phyloP scores from a whole-genome alignment of 2,329 filamentous ascomycete species.

The Nothopassalora personata region DNA sequence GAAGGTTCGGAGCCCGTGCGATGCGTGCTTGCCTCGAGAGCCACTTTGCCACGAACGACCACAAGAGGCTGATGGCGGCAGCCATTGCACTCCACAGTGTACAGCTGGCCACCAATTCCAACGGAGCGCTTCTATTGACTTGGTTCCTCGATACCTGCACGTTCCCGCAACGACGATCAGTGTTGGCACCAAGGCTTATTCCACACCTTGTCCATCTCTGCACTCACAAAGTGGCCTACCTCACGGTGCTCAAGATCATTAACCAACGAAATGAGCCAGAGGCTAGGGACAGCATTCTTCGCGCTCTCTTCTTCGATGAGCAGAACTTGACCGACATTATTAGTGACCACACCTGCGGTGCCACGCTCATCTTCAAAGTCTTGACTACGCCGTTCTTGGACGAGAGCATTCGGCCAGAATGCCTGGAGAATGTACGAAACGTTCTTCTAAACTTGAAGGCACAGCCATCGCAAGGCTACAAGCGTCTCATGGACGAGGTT shows the following conservation, averaged over 20 bases:
- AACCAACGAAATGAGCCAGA: constrained; percentile 95
- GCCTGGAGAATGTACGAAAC: constrained; percentile 85
- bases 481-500: constrained; percentile 97
- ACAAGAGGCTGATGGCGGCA: constrained; percentile 90
- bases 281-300: constrained; percentile 81
- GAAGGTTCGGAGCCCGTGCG: constrained; percentile 86
- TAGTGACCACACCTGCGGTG: constrained; percentile 83
- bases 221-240: constrained; percentile 96
- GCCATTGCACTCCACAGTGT: constrained; percentile 95
- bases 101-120: constrained; percentile 91
- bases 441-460: constrained; percentile 87
- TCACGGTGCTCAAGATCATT: constrained; percentile 96
- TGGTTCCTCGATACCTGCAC: constrained; percentile 99
- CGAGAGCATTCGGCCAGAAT: constrained; percentile 78
- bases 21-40: constrained; percentile 97
- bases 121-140: constrained; percentile 86
- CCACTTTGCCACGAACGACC: constrained; percentile 89
- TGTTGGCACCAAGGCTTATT: constrained; percentile 84
- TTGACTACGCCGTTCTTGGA: constrained; percentile 97
- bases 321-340: constrained; percentile 84
- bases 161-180: constrained; percentile 83
- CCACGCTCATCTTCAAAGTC: constrained; percentile 97
- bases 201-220: constrained; percentile 91
- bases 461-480: constrained; percentile 91
- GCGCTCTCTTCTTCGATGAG: constrained; percentile 90